Evolutionary conservation across 164 flowering plant species (phyloP).

Genomic region (Aristolochia fimbriata): DNA sequence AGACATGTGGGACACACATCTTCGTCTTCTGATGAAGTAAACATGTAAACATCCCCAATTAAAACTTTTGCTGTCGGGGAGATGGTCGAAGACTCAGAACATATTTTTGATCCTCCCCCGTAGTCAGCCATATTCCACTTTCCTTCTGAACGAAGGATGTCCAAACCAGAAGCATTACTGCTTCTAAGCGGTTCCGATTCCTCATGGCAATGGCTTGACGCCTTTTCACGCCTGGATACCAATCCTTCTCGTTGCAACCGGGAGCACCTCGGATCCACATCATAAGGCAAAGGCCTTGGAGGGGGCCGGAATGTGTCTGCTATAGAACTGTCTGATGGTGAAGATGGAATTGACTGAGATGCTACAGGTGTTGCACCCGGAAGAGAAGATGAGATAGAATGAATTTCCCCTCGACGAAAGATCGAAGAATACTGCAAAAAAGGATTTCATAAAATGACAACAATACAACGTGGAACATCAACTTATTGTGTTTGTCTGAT

Average conservation of each 20-base stretch:
- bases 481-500: background rate
- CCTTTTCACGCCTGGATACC: conserved; percentile 74
- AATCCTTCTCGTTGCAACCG: conserved; percentile 60
- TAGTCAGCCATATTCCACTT: conserved; percentile 53
- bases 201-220: conserved; percentile 76
- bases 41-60: conserved; percentile 31
- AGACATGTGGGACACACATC: conserved; percentile 99
- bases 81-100: conserved; percentile 41
- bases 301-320: conserved; percentile 71
- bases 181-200: conserved; percentile 69
- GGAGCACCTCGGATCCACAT: conserved; percentile 66
- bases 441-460: too few species aligned
- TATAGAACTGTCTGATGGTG: conserved; percentile 52
- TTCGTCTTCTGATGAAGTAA: conserved; percentile 80
- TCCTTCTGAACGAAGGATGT: conserved; percentile 28
- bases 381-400: conserved; percentile 50
- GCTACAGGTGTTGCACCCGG: conserved; percentile 52
- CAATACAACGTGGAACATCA: background rate
- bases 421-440: conserved; percentile 55
- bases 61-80: conserved; percentile 32
- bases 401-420: conserved; percentile 57
- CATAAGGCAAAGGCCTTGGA: conserved; percentile 95
- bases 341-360: conserved; percentile 18
- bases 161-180: conserved; percentile 33
- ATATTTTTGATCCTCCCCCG: conserved; percentile 50